phyloP scores from a whole-genome alignment of 2,329 filamentous ascomycete species.

The Talaromyces pinophilus region DNA sequence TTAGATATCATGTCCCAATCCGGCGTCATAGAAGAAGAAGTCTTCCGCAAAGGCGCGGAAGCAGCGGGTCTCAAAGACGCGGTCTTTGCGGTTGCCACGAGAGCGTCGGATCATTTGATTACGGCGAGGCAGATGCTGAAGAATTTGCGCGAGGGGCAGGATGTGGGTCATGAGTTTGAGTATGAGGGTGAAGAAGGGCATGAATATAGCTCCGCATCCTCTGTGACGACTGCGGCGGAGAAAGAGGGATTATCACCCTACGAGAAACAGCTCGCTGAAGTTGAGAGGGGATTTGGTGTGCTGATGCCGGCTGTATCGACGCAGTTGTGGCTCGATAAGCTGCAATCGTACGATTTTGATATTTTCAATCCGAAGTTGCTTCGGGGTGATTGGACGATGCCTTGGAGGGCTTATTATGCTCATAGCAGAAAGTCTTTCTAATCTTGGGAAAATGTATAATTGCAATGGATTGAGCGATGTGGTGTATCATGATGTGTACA shows the following conservation, averaged over 20 bases:
- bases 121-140: conserved; percentile 90
- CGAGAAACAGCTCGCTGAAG: conserved; percentile 50
- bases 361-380: conserved; percentile 66
- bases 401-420: conserved; percentile 72
- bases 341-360: conserved; percentile 84
- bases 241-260: conserved; percentile 11
- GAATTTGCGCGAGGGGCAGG: conserved; percentile 71
- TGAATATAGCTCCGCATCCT: conserved; percentile 41
- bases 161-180: conserved; percentile 84
- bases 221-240: neutral
- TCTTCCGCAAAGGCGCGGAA: conserved; percentile 76
- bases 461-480: neutral
- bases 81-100: conserved; percentile 86
- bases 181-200: conserved; percentile 75
- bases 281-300: conserved; percentile 72
- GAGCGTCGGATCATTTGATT: conserved; percentile 93
- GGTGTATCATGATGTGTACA: conserved; percentile 9
- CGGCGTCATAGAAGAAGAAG: conserved; percentile 82
- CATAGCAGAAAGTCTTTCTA: conserved; percentile 57
- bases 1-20: conserved; percentile 85
- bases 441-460: conserved; percentile 12
- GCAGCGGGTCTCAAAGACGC: conserved; percentile 83
- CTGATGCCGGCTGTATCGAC: conserved; percentile 79
- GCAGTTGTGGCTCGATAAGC: conserved; percentile 71
- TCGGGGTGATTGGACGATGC: conserved; percentile 76